Evolutionary conservation across 1,284 basidiomycete genomes (phyloP).

Genomic region (Heterobasidion annosum): DNA sequence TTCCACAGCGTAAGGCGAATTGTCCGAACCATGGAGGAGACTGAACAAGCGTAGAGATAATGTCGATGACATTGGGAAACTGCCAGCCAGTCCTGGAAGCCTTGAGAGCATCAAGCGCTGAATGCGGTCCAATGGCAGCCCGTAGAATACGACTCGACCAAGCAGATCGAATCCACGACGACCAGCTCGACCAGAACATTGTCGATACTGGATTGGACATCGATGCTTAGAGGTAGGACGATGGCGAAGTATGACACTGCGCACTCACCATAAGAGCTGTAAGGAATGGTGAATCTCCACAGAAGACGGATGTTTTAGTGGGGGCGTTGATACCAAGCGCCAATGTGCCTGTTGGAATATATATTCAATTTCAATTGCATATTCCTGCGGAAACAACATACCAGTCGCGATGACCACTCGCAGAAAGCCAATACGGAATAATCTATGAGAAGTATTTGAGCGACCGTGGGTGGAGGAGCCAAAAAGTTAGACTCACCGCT

Average conservation of each 20-base stretch:
- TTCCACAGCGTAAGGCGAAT: conserved; percentile 36
- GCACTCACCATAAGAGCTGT: conserved; percentile 51
- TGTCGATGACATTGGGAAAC: conserved; percentile 59
- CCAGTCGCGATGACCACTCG: conserved; percentile 60
- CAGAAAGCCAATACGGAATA: conserved; percentile 53
- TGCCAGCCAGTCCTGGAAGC: conserved; percentile 52
- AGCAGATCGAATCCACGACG: conserved; percentile 61
- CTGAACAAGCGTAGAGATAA: conserved; percentile 55
- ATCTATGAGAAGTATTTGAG: conserved; percentile 20
- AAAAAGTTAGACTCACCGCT: conserved; percentile 32
- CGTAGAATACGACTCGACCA: conserved; percentile 67
- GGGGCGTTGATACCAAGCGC: conserved; percentile 71
- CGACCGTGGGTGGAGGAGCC: not conserved
- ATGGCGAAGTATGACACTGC: not conserved
- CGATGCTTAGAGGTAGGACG: not conserved
- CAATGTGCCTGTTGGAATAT: conserved; percentile 37
- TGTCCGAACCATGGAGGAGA: conserved; percentile 49
- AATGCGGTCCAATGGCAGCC: conserved; percentile 50
- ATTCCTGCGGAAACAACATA: conserved; percentile 12
- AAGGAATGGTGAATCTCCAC: conserved; percentile 56
- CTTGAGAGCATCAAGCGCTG: conserved; percentile 55
- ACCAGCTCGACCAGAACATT: conserved; percentile 63
- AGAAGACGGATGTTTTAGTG: conserved; percentile 56
- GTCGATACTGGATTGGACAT: conserved; percentile 41
- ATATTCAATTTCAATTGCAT: not conserved